phyloP scores from a whole-genome alignment of 345 rosid species.

The Theobroma cacao region DNA sequence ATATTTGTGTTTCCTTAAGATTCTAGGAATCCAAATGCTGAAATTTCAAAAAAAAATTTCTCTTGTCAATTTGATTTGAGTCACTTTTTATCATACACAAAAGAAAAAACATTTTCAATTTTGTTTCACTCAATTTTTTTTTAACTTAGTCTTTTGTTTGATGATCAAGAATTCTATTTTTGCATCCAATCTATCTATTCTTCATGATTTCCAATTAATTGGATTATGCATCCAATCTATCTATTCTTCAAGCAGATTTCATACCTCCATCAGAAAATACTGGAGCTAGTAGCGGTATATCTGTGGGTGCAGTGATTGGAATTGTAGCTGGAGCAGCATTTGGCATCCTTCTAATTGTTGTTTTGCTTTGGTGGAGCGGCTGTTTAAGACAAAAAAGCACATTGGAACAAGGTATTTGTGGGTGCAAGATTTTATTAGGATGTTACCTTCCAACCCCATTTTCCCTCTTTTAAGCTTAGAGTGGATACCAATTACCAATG shows the following conservation, averaged over 20 bases:
- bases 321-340: constrained; percentile 23
- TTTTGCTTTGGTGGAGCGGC: constrained; percentile 34
- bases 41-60: neutral
- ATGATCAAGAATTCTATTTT: neutral
- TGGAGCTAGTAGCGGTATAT: neutral
- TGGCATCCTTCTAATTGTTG: constrained; percentile 14
- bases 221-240: neutral
- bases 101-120: neutral
- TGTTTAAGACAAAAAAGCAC: constrained; percentile 6
- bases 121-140: neutral
- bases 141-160: too few relatives aligned
- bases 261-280: constrained; percentile 20
- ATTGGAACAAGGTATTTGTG: constrained; percentile 20
- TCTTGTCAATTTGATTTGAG: neutral
- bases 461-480: neutral
- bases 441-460: neutral
- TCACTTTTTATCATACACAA: neutral
- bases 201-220: neutral
- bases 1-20: neutral
- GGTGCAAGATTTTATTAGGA: neutral
- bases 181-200: neutral
- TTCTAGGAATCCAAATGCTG: neutral
- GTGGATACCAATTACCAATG: neutral
- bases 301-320: neutral
- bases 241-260: constrained; percentile 8